Base-by-base conservation (phyloP, 2,329 filamentous ascomycete genomes). In the Pseudogymnoascus sp. region DNA sequence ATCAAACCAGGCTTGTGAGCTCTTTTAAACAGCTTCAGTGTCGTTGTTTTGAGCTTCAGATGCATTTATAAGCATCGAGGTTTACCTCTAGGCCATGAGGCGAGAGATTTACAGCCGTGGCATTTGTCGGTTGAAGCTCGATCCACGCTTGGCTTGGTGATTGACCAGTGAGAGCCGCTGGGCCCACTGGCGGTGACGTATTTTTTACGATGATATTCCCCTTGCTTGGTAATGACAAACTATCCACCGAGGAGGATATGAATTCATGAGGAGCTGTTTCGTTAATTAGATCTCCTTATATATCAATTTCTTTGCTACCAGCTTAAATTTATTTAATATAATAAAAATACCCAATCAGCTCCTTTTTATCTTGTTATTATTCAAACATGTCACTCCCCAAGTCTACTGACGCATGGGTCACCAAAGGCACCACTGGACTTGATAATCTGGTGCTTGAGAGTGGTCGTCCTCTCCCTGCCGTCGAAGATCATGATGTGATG, bases 401-500 rank as follows among this genome's bases (percentile, higher is more conserved):
- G 61, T 68, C 67, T 1, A 66, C 64, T 14, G 68, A 68, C 58
- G 62, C 65, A 2, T 86, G 83, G 83, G 77, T 73, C 6, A 72
- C 85, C 15, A 68, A 75, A 60, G 78, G 78, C 65, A 74, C 73
- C 64, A 73, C 72, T 57, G 79, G 75, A 62, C 82, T 82, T 66
- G 76, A 81, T 22, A 71, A 71, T 60, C 71, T 81, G 58, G 78
- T 77, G 64, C 71, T 79, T 64, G 71, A 77, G 58, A 15, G 63
- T 69, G 9, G 69, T 75, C 53, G 7, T 74, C 75, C 57, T 6
- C 43, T 72, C 9, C 67, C 66, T 30, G 67, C 78, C 62, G 63
- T 82, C 3, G 78, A 77, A 4, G 79, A 82, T 61, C 77, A 79
- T 60, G 80, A 83, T 62, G 80, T 83, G 15, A 75, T 84, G 8